Evolutionary conservation across 148 eudicot species (phyloP).

Genomic region (Diospyros kaki): DNA sequence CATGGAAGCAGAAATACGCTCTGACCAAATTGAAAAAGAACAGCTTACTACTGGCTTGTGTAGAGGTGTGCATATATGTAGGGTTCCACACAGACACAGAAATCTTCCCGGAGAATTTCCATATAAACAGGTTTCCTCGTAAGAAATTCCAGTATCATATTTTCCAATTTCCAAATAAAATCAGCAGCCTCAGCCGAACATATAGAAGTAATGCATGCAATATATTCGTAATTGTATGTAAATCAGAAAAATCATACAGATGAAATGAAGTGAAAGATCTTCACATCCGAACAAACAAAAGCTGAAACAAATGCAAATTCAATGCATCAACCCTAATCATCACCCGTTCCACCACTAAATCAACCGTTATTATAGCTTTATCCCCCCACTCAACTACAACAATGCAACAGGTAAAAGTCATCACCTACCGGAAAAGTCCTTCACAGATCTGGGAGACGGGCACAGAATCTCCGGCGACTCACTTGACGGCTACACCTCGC

Average conservation of each 20-base stretch:
- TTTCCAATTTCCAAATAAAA: background rate
- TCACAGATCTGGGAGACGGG: conserved; percentile 22
- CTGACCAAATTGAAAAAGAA: background rate
- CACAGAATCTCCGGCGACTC: conserved; percentile 29
- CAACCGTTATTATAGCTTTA: background rate
- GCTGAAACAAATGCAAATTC: background rate
- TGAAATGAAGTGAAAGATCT: conserved; percentile 2
- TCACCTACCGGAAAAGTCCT: background rate
- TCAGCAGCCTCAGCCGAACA: background rate
- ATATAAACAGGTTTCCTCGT: background rate
- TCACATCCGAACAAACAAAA: background rate
- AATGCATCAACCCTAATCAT: background rate
- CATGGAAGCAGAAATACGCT: background rate
- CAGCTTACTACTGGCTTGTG: background rate
- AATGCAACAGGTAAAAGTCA: background rate
- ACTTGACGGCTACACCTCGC: conserved; percentile 16
- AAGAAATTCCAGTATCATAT: background rate
- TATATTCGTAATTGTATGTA: background rate
- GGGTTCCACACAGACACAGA: background rate
- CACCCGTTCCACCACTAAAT: background rate
- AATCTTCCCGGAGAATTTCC: background rate
- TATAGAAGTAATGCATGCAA: background rate
- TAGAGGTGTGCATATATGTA: background rate
- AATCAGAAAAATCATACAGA: background rate
- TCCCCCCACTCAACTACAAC: background rate